These are phyloP conservation scores for Ensete glaucum DNA, from an alignment of 176 grass and related monocot genomes.

Conservation along the genomic window DNA sequence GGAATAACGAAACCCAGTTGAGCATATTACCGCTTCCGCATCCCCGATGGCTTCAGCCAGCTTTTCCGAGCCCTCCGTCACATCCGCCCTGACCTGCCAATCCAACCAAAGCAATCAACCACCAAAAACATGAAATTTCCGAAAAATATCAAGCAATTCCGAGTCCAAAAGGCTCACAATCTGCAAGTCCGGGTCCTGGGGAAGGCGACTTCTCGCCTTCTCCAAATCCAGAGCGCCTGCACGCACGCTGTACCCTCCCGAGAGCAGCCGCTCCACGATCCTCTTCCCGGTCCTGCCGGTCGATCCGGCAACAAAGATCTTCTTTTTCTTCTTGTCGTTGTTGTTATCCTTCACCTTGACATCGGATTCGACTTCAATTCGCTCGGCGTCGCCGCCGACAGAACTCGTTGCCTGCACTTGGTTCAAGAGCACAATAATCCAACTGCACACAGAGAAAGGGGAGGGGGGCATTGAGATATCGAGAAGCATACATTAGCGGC, in stretches of 20 bases:
- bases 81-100: constrained; percentile 49
- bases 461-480: background rate
- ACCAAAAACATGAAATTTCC: background rate
- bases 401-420: constrained; percentile 24
- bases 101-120: constrained; percentile 11
- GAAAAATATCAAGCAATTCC: background rate
- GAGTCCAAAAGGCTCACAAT: constrained; percentile 28
- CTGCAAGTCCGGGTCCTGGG: constrained; percentile 39
- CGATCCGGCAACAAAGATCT: constrained; percentile 58
- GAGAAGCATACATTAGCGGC: background rate
- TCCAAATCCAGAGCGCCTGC: constrained; percentile 43
- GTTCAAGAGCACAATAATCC: background rate
- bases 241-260: constrained; percentile 40
- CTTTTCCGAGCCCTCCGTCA: constrained; percentile 41
- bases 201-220: constrained; percentile 32
- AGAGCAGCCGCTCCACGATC: constrained; percentile 52
- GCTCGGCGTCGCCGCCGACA: background rate
- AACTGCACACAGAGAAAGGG: no score
- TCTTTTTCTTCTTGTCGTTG: constrained; percentile 36
- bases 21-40: constrained; percentile 48
- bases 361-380: background rate
- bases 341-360: background rate
- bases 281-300: constrained; percentile 58
- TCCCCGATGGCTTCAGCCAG: constrained; percentile 40
- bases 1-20: constrained; percentile 52